Evolutionary conservation across 2,329 filamentous ascomycete genomes (phyloP), one percentile per base, ranked within the genome.

Genomic region (Apiospora phragmitis): DNA sequence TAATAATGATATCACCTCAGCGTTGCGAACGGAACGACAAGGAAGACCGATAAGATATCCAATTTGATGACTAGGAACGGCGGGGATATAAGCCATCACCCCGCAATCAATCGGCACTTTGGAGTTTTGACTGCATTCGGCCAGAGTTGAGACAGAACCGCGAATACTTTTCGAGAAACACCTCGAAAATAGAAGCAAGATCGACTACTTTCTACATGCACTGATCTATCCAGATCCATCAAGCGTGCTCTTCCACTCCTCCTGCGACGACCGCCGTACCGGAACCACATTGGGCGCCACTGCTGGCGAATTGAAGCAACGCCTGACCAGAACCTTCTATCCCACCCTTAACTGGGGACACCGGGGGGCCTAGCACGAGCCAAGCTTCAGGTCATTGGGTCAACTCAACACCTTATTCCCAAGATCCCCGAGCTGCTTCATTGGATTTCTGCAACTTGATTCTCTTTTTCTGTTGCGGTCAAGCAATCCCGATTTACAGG

Each of bases 241-340:
- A 4, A 24, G 47, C n/a, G 4, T 6, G 45, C 21, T 11, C 29
- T 51, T 16, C 49, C 42, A 43, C 42, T 43, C 49, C 9, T 8
- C 49, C 16, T 32, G 32, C 49, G 43, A 47, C 43, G 21, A n/a
- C 8, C 21, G 43, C 43, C 43, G 18, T 47, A 6, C 18, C 26
- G 29, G 49, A 14, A 21, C 51, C 51, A 59, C 51, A 59, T 59
- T 59, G 51, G 51, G 51, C 51, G 51, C 35, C 51, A 59, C 51
- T 59, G 29, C 51, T 59, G 51, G 55, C 55, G 55, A 62, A 62
- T 62, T 38, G 55, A 38, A 67, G 65, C 43, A 67, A n/a, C 45
- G 65, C 65, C 65, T 47, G 65, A 67, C 65, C 65, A 67, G 65
- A 67, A 67, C 35, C 65, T 67, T 67, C 65, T 47, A 62, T 62